Evolutionary conservation across 805 yeast species (phyloP).

Genomic region (Metschnikowia cerradonensis): DNA sequence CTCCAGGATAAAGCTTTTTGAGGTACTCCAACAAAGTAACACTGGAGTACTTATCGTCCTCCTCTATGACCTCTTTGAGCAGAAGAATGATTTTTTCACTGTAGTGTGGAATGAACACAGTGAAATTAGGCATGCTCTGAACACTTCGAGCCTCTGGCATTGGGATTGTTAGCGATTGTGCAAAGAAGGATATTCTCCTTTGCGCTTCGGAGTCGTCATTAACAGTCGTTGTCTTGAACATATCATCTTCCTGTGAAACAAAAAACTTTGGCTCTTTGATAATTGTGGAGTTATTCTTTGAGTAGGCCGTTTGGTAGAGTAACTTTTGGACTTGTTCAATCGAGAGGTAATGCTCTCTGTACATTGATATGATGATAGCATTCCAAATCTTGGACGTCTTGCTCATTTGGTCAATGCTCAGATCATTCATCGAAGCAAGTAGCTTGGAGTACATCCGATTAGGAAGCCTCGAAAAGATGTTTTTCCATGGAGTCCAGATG

Average conservation of each 20-base stretch:
- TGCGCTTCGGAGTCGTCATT: constrained; percentile 71
- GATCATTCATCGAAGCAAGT: constrained; percentile 23
- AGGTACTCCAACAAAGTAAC: constrained; percentile 90
- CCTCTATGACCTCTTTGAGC: constrained; percentile 93
- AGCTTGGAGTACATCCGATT: constrained; percentile 71
- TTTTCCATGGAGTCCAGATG: constrained; percentile 87
- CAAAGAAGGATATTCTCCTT: constrained; percentile 81
- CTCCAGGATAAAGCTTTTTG: constrained; percentile 92
- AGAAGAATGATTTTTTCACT: constrained; percentile 90
- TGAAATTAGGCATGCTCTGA: constrained; percentile 15
- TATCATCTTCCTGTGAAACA: constrained; percentile 76
- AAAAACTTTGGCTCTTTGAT: constrained; percentile 66
- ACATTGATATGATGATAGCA: constrained; percentile 77
- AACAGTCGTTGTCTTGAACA: constrained; percentile 54
- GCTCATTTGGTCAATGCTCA: constrained; percentile 34
- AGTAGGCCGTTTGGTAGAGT: constrained; percentile 50
- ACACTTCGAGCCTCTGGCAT: constrained; percentile 59
- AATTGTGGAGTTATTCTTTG: constrained; percentile 28
- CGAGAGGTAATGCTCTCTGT: constrained; percentile 71
- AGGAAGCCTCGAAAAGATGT: constrained; percentile 71
- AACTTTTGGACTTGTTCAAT: constrained; percentile 68
- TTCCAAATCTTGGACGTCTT: constrained; percentile 74
- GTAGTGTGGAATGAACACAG: constrained; percentile 90
- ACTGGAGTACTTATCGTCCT: constrained; percentile 94
- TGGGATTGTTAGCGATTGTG: constrained; percentile 84